Evolutionary conservation across 208 protist genomes (phyloP), one percentile per base, ranked within the genome.

Genomic region (Trypanosoma mega): DNA sequence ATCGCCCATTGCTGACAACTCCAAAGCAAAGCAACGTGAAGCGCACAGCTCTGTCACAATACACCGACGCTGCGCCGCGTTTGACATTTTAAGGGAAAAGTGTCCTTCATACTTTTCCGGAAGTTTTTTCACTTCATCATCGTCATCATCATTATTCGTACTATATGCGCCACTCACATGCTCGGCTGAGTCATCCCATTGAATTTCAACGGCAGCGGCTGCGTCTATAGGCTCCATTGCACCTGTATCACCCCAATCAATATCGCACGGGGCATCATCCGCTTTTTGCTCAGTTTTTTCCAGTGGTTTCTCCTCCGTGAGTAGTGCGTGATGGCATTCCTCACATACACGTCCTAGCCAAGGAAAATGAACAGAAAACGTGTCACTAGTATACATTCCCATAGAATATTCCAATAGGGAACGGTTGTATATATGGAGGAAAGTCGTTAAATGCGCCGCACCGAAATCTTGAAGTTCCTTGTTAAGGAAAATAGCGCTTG

Each of bases 211-310:
- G 31, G 49, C 59, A 5, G 49, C 51, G 21, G 18, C 51, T 12
- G 48, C 33, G 30, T 67, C 60, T 20, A 45, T 57, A 12, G 37
- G 41, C 0, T 52, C 43, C 2, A 41, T 26, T 7, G 24, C 60
- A 4, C 9, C 61, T 0, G 50, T 50, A 34, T 91, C 84, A 14
- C 80, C 84, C 84, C 84, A 91, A 60, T 85, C 80, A 59, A 91
- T 91, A 23, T 70, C 49, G 23, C 43, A 66, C 9, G 78, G 57
- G n/a, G 27, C 74, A 0, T 36, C 44, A 8, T 63, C 43, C 18
- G 26, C 46, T 26, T 46, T 43, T 16, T 36, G 63, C 0, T 14
- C 63, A 3, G 5, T 43, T 3, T 18, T 43, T 12, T 30, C 37
- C 12, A 2, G 14, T 8, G 18, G 36, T 21, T 37, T 12, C 7